Conservation (phyloP, 2,329 filamentous ascomycete species). For the Bimuria novae-zelandiae region DNA sequence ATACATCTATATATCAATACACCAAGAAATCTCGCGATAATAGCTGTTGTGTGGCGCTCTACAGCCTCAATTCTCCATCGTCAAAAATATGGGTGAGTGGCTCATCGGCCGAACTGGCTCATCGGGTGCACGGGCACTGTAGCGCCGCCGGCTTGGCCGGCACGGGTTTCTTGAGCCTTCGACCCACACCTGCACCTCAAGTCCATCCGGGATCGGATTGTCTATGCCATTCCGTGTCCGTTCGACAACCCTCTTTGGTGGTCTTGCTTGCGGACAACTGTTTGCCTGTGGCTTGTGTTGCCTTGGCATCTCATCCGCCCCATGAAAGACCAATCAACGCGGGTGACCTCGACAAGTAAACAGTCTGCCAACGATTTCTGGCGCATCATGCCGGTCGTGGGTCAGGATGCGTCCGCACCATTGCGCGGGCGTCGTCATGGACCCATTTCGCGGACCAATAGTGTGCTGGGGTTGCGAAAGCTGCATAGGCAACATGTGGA, state of each 20-base stretch:
- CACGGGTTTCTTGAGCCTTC: not conserved
- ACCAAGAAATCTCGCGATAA: too few relatives aligned
- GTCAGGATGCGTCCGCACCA: too few relatives aligned
- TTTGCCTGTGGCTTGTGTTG: constrained; percentile 1
- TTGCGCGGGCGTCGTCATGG: constrained; percentile 13
- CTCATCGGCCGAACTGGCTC: too few relatives aligned
- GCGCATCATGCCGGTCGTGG: too few relatives aligned
- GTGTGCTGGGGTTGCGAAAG: not conserved
- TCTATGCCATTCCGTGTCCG: not conserved
- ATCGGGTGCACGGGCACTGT: too few relatives aligned
- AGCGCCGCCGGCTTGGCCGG: not conserved
- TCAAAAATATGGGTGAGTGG: too few relatives aligned
- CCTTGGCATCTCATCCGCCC: not conserved
- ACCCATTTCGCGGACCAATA: constrained; percentile 1
- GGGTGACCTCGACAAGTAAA: not conserved
- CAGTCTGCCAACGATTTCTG: not conserved
- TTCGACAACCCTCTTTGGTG: not conserved
- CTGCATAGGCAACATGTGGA: constrained; percentile 1
- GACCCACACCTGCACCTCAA: not conserved
- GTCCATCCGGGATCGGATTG: too few relatives aligned
- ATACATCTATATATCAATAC: too few relatives aligned
- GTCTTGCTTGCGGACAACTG: not conserved
- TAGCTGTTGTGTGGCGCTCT: too few relatives aligned
- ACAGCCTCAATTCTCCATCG: too few relatives aligned
- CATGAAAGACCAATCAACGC: not conserved